A percentile compares a stretch with the other conserved stretches of the same genome.
These are phyloP conservation scores for Pichia sp. DNA, from an alignment of 1,139 yeast genomes.

Conservation along the genomic window DNA sequence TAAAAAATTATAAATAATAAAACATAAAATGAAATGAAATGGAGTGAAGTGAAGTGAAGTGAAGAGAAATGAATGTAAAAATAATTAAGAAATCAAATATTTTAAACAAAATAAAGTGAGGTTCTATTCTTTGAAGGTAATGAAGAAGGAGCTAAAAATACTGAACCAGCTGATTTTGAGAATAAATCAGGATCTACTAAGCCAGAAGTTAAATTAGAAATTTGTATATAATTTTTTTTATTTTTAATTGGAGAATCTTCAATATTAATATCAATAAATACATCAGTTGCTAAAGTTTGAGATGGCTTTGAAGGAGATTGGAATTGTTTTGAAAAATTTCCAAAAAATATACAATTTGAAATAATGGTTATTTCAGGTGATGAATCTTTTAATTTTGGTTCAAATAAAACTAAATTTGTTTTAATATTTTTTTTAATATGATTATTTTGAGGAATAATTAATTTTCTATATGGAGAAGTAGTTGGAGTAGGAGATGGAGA, in stretches of 20 bases:
- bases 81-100: too few relatives aligned
- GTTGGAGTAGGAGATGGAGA: neutral
- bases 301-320: constrained; percentile 3
- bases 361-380: constrained; percentile 1
- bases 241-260: neutral
- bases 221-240: neutral
- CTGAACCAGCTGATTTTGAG: constrained; percentile 5
- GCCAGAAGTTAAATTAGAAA: too few relatives aligned
- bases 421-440: too few relatives aligned
- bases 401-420: neutral
- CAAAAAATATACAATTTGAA: constrained; percentile 8
- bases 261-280: neutral
- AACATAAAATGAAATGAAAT: neutral
- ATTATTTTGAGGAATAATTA: neutral
- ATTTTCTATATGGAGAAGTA: constrained; percentile 2
- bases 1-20: neutral
- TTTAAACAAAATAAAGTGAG: constrained; percentile 23
- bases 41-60: neutral
- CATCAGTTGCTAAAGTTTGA: constrained; percentile 2
- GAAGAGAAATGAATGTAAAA: too few relatives aligned
- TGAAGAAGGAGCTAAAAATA: constrained; percentile 3
- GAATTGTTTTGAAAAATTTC: neutral
- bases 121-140: constrained; percentile 19
- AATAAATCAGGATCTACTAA: constrained; percentile 3
- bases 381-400: constrained; percentile 1